Percentiles rank a stretch among this genome's conserved stretches.
Conservation (phyloP, 31 red algal genomes). For the Odonthalia washingtoniensis region DNA sequence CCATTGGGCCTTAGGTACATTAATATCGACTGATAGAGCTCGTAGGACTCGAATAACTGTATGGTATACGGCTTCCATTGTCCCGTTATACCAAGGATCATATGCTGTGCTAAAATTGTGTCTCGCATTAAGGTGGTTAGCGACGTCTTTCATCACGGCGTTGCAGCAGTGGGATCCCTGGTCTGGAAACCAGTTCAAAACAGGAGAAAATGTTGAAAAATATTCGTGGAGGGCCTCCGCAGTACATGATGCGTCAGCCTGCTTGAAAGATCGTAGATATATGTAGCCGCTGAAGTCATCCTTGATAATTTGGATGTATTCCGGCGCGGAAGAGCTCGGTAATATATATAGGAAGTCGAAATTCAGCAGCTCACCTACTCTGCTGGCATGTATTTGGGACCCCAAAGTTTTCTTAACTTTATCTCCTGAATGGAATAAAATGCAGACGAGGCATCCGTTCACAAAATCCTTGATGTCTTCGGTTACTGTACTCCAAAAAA, state of each 20-base stretch:
- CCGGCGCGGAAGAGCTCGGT: not conserved
- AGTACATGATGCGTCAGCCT: not conserved
- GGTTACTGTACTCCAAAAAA: not conserved
- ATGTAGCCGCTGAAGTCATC: not conserved
- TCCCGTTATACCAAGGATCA: not conserved
- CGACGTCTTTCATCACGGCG: not conserved
- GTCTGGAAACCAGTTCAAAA: not conserved
- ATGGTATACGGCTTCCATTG: not conserved
- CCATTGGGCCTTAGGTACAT: conserved; percentile 25
- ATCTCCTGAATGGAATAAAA: not conserved
- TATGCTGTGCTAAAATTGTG: not conserved
- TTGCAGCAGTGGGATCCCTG: no score
- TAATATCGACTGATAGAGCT: not conserved
- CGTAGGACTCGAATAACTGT: not conserved
- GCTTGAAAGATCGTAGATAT: not conserved
- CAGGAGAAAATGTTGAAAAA: not conserved
- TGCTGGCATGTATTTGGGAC: not conserved
- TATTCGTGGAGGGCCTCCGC: not conserved
- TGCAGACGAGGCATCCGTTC: not conserved
- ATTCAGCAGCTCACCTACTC: not conserved
- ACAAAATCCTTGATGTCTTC: not conserved
- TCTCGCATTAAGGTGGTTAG: not conserved
- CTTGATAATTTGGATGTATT: not conserved
- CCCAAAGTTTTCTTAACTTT: not conserved
- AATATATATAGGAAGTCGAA: not conserved